A percentile compares a stretch with the other conserved stretches of the same genome.
Conservation (phyloP, 345 rosid species). For the Bretschneidera sinensis region DNA sequence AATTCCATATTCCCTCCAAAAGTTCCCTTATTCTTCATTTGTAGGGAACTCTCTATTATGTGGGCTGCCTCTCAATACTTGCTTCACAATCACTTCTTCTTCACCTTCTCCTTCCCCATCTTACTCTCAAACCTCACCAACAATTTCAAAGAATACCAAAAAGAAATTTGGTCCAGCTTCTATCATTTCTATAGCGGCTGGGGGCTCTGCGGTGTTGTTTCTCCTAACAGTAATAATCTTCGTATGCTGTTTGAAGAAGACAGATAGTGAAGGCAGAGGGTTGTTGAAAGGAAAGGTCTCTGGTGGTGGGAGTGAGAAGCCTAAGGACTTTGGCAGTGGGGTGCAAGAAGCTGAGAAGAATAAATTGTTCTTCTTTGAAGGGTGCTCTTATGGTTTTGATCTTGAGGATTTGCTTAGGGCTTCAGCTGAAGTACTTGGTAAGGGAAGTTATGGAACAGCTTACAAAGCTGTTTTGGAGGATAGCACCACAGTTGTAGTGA, state of each 20-base stretch:
- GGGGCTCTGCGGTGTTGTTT: slow-evolving; percentile 36
- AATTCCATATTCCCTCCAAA: slow-evolving; percentile 48
- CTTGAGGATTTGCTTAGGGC: slow-evolving; percentile 85
- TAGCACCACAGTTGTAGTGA: slow-evolving; percentile 69
- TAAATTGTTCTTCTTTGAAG: slow-evolving; percentile 70
- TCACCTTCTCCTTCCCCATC: slow-evolving; percentile 35
- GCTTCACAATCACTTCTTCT: slow-evolving; percentile 26
- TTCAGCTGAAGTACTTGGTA: slow-evolving; percentile 89
- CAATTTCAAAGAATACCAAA: slow-evolving; percentile 23
- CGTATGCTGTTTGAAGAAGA: slow-evolving; percentile 37
- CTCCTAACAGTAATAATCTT: slow-evolving; percentile 32
- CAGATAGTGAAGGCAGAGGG: slow-evolving; percentile 22
- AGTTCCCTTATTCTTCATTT: slow-evolving; percentile 43
- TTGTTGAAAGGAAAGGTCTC: slow-evolving; percentile 29
- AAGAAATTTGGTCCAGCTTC: slow-evolving; percentile 38
- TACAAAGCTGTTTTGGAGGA: slow-evolving; percentile 80
- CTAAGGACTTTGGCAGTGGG: slow-evolving; percentile 78
- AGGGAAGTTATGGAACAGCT: slow-evolving; percentile 77
- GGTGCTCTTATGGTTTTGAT: slow-evolving; percentile 54
- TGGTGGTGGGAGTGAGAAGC: slow-evolving; percentile 35
- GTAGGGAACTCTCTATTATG: slow-evolving; percentile 61
- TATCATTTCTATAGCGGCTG: slow-evolving; percentile 43
- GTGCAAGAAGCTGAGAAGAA: slow-evolving; percentile 89
- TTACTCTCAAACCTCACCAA: slow-evolving; percentile 26
- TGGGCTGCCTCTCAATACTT: slow-evolving; percentile 47